Evolutionary conservation across 2,329 filamentous ascomycete species (phyloP).

Genomic region (Ascochyta koolunga): DNA sequence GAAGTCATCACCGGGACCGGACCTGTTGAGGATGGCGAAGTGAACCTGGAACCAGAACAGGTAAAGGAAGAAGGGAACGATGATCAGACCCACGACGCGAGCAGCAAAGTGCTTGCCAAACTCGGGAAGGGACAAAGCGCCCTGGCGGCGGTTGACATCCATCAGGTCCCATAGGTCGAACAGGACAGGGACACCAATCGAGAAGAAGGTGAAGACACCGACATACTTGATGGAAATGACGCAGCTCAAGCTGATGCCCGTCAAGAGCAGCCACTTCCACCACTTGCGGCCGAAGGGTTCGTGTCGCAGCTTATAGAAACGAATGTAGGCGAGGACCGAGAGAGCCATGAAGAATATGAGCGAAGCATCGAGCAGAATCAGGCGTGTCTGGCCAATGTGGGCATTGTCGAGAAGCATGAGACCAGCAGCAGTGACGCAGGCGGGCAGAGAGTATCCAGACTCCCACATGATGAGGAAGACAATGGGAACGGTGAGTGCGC

Average conservation of each 20-base stretch:
- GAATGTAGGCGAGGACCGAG: constrained; percentile 91
- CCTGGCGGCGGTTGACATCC: constrained; percentile 82
- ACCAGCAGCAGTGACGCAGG: constrained; percentile 83
- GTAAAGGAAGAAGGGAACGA: constrained; percentile 96
- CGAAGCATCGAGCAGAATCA: constrained; percentile 94
- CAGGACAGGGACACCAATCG: constrained; percentile 89
- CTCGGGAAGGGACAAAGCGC: constrained; percentile 76
- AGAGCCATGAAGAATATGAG: constrained; percentile 95
- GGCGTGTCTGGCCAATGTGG: constrained; percentile 92
- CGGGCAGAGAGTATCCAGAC: constrained; percentile 94
- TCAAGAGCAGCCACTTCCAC: constrained; percentile 99
- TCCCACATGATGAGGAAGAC: constrained; percentile 99
- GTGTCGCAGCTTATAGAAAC: constrained; percentile 96
- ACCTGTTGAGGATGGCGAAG: constrained; percentile 85
- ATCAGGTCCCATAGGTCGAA: constrained; percentile 96
- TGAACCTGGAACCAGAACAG: constrained; percentile 99
- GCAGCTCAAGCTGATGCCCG: constrained; percentile 91
- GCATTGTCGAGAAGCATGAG: constrained; percentile 96
- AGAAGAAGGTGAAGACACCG: constrained; percentile 94
- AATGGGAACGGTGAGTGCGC: constrained; percentile 90
- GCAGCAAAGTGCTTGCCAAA: constrained; percentile 92
- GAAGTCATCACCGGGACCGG: constrained; percentile 96
- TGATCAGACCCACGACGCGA: constrained; percentile 81
- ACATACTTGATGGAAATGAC: constrained; percentile 99
- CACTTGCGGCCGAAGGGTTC: constrained; percentile 90